A percentile compares a stretch with the other conserved stretches of the same genome.
phyloP scores from a whole-genome alignment of 2,329 filamentous ascomycete genomes.

The Colletotrichum sp. region DNA sequence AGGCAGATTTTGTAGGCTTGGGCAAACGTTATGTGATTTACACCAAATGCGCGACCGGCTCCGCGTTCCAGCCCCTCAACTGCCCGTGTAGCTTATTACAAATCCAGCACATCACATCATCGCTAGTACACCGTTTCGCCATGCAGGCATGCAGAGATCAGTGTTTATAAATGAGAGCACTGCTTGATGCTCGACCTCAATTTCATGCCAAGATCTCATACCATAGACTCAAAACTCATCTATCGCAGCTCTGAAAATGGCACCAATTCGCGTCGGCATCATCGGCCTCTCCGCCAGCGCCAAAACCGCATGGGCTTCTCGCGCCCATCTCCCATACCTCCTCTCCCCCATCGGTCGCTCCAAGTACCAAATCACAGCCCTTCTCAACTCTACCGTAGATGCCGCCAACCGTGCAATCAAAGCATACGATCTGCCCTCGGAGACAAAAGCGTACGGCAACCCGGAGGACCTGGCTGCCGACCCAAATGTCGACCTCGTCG shows the following conservation, averaged over 20 bases:
- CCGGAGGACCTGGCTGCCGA: slow-evolving; percentile 54
- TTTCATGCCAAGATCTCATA: neutral
- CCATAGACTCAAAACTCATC: neutral
- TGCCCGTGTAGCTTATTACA: neutral
- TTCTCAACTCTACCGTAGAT: slow-evolving; percentile 54
- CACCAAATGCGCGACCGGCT: neutral
- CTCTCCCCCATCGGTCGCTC: slow-evolving; percentile 44
- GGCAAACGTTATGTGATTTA: neutral
- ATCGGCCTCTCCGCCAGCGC: slow-evolving; percentile 62
- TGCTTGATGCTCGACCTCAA: neutral
- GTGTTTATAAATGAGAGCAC: neutral
- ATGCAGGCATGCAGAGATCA: fast-evolving
- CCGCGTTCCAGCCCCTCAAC: neutral
- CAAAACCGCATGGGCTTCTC: slow-evolving; percentile 58
- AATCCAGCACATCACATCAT: neutral
- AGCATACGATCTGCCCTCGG: slow-evolving; percentile 43
- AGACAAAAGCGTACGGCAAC: slow-evolving; percentile 53
- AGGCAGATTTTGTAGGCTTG: fast-evolving
- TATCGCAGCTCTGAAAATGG: neutral
- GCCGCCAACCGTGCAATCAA: slow-evolving; percentile 49
- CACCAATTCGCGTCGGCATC: slow-evolving; percentile 57
- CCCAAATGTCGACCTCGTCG: slow-evolving; percentile 57
- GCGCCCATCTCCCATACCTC: slow-evolving; percentile 66
- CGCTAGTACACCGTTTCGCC: neutral
- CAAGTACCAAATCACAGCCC: slow-evolving; percentile 54